phyloP scores from a whole-genome alignment of 768 basidiomycete species.

The Calocera viscosa region DNA sequence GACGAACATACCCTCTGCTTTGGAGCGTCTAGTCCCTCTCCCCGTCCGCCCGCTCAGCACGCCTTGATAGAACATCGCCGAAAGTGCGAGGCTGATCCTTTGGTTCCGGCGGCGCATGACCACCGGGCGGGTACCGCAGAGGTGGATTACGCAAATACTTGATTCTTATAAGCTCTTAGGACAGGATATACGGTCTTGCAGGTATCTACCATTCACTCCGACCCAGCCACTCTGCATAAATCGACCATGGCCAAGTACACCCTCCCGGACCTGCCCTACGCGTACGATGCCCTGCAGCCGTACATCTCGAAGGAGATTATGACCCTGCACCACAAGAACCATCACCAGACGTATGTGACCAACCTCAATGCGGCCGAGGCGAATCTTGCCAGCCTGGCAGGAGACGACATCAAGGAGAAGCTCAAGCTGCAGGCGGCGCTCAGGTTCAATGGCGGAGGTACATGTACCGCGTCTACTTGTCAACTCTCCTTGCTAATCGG shows the following conservation, averaged over 20 bases:
- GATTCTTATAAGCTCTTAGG: too few species aligned
- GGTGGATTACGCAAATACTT: background rate
- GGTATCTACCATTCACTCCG: too few species aligned
- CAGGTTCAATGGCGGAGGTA: slow-evolving; percentile 94
- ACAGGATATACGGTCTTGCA: too few species aligned
- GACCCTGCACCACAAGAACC: slow-evolving; percentile 87
- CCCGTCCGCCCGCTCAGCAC: too few species aligned
- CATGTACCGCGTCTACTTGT: slow-evolving; percentile 20
- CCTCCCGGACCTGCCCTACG: slow-evolving; percentile 63
- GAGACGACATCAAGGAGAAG: slow-evolving; percentile 57
- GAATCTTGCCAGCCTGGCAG: slow-evolving; percentile 44
- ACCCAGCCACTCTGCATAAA: background rate
- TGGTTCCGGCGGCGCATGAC: background rate
- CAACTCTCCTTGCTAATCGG: background rate
- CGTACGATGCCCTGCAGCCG: slow-evolving; percentile 87
- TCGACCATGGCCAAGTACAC: slow-evolving; percentile 24
- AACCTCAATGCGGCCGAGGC: slow-evolving; percentile 83
- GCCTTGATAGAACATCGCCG: background rate
- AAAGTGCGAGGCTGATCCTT: background rate
- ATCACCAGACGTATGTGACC: slow-evolving; percentile 90
- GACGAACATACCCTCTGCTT: too few species aligned
- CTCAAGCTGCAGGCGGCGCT: slow-evolving; percentile 83
- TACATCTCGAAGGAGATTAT: slow-evolving; percentile 86
- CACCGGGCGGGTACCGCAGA: background rate
- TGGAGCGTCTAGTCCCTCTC: too few species aligned